A percentile compares a stretch with the other conserved stretches of the same genome.
phyloP scores from a whole-genome alignment of 1,139 yeast species.

The Geotrichum histeridarum region DNA sequence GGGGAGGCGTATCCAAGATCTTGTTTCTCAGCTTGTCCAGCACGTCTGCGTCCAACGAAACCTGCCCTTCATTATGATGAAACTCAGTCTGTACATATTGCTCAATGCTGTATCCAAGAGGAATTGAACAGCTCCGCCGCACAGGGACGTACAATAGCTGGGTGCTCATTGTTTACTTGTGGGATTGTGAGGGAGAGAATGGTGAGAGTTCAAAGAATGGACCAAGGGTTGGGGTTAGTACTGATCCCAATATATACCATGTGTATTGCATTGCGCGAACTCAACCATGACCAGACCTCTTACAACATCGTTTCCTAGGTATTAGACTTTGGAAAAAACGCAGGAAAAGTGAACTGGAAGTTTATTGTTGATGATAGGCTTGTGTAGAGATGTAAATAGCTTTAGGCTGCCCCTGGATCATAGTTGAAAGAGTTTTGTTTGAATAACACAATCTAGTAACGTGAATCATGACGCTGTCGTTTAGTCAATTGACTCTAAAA shows the following conservation, averaged over 20 bases:
- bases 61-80: conserved; percentile 59
- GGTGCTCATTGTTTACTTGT: conserved; percentile 10
- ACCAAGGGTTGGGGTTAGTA: background rate
- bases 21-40: conserved; percentile 42
- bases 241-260: background rate
- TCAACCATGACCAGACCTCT: background rate
- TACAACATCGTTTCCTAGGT: background rate
- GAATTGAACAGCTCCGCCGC: conserved; percentile 47
- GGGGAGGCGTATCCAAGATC: conserved; percentile 33
- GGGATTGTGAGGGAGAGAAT: background rate
- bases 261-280: too few species aligned
- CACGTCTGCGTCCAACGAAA: conserved; percentile 48
- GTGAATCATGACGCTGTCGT: too few species aligned
- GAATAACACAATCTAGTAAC: too few species aligned
- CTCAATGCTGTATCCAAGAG: conserved; percentile 46
- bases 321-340: background rate
- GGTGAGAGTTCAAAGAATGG: background rate
- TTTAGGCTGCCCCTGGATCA: too few species aligned
- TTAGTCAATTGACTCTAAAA: too few species aligned
- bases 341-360: too few species aligned
- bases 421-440: too few species aligned
- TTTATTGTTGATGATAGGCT: too few species aligned
- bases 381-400: too few species aligned
- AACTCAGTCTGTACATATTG: conserved; percentile 54
- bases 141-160: conserved; percentile 45